These are phyloP conservation scores for Daldinia caldariorum DNA, from an alignment of 495 filamentous ascomycete genomes.

Conservation along the genomic window DNA sequence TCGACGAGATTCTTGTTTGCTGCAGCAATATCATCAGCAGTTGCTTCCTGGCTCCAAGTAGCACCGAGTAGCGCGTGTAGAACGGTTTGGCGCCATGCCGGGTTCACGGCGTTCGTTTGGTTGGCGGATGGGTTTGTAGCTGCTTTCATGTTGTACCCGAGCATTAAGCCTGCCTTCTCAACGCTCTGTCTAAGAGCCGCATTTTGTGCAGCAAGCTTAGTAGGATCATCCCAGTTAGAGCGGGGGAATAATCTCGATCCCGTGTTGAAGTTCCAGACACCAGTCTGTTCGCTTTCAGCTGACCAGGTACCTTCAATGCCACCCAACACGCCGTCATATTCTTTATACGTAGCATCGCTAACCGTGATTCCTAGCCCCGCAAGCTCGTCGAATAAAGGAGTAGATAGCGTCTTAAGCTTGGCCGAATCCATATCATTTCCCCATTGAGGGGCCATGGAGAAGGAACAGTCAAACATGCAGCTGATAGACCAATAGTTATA, in stretches of 20 bases:
- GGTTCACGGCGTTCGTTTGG: conserved; percentile 48
- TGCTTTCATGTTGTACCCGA: conserved; percentile 57
- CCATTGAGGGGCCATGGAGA: conserved; percentile 49
- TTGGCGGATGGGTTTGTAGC: conserved; percentile 35
- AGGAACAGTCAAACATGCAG: conserved; percentile 27
- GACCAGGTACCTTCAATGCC: conserved; percentile 37
- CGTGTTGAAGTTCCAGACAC: conserved; percentile 40
- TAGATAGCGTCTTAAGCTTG: conserved; percentile 46
- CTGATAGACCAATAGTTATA: conserved; percentile 60
- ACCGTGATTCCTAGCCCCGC: conserved; percentile 49
- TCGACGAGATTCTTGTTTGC: conserved; percentile 37
- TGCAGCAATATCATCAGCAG: conserved; percentile 27
- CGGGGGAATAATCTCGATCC: conserved; percentile 55
- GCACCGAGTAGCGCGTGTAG: conserved; percentile 50
- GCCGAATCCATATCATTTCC: conserved; percentile 42
- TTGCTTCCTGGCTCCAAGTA: conserved; percentile 46
- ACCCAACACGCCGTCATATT: conserved; percentile 29
- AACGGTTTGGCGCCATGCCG: conserved; percentile 51
- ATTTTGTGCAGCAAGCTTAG: conserved; percentile 48
- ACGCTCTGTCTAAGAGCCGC: conserved; percentile 45
- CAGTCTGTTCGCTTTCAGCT: conserved; percentile 28
- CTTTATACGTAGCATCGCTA: conserved; percentile 29
- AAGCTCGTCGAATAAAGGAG: conserved; percentile 53
- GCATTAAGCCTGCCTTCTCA: conserved; percentile 47
- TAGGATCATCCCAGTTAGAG: conserved; percentile 48